These are phyloP conservation scores for Ocimum tenuiflorum DNA, from an alignment of 257 asterid species.

Conservation along the genomic window DNA sequence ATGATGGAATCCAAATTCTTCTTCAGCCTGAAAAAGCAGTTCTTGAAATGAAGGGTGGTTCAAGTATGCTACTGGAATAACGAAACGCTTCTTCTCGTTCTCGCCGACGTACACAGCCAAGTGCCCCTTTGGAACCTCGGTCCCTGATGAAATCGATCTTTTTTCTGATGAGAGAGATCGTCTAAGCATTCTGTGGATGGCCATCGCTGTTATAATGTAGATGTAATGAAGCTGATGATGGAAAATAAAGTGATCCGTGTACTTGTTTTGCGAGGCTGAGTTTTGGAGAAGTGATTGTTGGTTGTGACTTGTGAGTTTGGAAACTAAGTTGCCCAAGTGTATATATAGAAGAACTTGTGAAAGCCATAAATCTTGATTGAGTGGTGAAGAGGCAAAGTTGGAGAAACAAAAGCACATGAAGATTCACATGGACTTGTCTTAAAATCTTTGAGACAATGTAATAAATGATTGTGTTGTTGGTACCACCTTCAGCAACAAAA, in stretches of 20 bases:
- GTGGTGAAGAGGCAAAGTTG: neutral
- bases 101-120: conserved; percentile 2
- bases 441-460: neutral
- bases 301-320: neutral
- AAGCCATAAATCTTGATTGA: conserved; percentile 3
- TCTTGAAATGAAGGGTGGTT: conserved; percentile 30
- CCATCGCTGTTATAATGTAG: neutral
- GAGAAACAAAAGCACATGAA: conserved; percentile 18
- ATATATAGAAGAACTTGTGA: neutral
- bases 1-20: conserved; percentile 26
- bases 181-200: conserved; percentile 13
- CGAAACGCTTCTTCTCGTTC: too few species aligned
- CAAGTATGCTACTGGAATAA: conserved; percentile 26
- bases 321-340: neutral
- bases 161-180: conserved; percentile 17
- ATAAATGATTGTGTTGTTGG: neutral
- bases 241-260: neutral
- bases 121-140: conserved; percentile 11
- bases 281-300: neutral
- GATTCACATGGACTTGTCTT: conserved; percentile 26
- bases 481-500: neutral
- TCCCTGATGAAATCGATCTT: neutral
- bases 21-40: conserved; percentile 11
- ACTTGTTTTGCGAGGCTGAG: neutral
- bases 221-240: neutral